phyloP scores from a whole-genome alignment of 176 grass and related monocot genomes.

The Stipa capillata region DNA sequence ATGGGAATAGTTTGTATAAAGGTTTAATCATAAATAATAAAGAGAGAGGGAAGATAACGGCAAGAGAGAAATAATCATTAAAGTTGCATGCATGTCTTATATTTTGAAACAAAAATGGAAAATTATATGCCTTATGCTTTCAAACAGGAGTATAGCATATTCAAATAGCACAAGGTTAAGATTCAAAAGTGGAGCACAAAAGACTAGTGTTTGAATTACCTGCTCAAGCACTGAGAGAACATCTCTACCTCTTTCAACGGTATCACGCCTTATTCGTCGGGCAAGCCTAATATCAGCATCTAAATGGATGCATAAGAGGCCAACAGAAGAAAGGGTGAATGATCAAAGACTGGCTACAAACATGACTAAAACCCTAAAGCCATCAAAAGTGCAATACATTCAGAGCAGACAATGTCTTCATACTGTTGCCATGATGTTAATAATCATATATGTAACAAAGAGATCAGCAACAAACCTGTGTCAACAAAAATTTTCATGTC shows the following conservation, averaged over 20 bases:
- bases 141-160: not conserved
- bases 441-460: slow-evolving; percentile 15
- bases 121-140: not conserved
- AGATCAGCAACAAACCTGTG: slow-evolving; percentile 53
- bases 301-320: slow-evolving; percentile 19
- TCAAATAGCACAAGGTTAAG: not conserved
- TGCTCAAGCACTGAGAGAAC: slow-evolving; percentile 78
- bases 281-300: slow-evolving; percentile 90
- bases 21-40: not conserved
- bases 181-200: not conserved
- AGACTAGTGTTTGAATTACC: slow-evolving; percentile 37
- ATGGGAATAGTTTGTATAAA: not conserved
- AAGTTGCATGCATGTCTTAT: not conserved
- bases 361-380: slow-evolving; percentile 14
- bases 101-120: not conserved
- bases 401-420: not conserved
- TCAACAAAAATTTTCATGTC: slow-evolving; percentile 99
- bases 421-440: not conserved
- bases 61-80: not conserved
- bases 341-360: slow-evolving; percentile 9
- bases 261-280: slow-evolving; percentile 80
- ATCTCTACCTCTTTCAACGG: slow-evolving; percentile 91
- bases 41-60: not conserved
- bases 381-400: not conserved
- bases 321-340: not conserved